Conservation (phyloP, 257 asterid genomes). For the Lithospermum erythrorhizon region DNA sequence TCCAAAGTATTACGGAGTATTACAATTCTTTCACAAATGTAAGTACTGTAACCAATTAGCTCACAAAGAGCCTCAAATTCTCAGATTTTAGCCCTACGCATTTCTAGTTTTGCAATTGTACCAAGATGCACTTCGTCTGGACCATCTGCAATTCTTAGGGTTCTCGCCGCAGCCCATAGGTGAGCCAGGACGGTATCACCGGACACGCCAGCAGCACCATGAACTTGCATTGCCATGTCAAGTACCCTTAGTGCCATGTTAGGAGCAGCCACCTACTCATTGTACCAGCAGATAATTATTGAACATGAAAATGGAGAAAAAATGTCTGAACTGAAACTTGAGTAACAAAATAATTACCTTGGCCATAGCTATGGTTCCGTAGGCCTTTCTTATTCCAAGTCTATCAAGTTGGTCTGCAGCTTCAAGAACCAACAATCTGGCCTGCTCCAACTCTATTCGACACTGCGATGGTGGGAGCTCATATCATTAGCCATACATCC, state of each 20-base stretch:
- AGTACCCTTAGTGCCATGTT: conserved; percentile 83
- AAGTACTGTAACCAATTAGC: not conserved
- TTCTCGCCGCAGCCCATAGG: conserved; percentile 84
- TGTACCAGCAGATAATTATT: not conserved
- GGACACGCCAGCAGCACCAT: conserved; percentile 90
- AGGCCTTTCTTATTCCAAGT: conserved; percentile 68
- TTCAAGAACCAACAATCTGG: conserved; percentile 79
- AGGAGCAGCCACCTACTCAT: conserved; percentile 78
- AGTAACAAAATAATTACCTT: conserved; percentile 36
- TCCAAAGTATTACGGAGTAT: too few species aligned
- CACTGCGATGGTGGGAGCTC: conserved; percentile 35
- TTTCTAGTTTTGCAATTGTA: conserved; percentile 74
- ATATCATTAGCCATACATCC: too few species aligned
- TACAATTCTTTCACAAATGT: too few species aligned
- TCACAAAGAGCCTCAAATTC: not conserved
- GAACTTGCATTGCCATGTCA: conserved; percentile 94
- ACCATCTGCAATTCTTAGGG: conserved; percentile 87
- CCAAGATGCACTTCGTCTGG: conserved; percentile 96
- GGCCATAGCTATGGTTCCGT: conserved; percentile 90
- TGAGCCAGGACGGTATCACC: conserved; percentile 80
- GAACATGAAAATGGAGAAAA: not conserved
- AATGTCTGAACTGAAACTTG: not conserved
- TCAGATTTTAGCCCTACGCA: conserved; percentile 70
- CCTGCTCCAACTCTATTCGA: conserved; percentile 76
- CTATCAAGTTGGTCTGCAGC: conserved; percentile 94